Base-by-base conservation (phyloP, 2,329 filamentous ascomycete genomes). In the Trichoderma citrinoviride region DNA sequence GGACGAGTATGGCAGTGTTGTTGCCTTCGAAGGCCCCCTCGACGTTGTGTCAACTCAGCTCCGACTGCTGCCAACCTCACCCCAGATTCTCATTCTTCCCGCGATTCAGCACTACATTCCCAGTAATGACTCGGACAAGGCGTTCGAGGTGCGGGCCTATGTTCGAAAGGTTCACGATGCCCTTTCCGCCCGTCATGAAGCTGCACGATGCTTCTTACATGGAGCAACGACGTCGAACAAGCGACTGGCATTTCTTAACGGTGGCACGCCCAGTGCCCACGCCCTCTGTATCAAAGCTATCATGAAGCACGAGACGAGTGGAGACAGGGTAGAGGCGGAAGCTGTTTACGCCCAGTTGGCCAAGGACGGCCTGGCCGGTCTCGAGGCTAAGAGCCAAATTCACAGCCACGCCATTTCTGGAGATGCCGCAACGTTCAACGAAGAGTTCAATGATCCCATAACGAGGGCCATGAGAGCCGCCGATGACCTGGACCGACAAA, bases 221-320 rank as follows among this genome's bases (percentile, higher is more conserved):
- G 76, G 76, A 10, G 80, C 82, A 7, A 79, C 78, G 1, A 71
- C 77, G 10, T 73, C 75, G 58, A 79, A 80, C 65, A 86, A 82
- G 68, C 81, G 82, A 64, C 73, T 89, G 5, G 86, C 87, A 7
- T 87, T 89, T 68, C 77, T 87, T 73, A 82, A 86, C 60, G 87
- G 86, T 3, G 85, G 87, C 10, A 84, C 83, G 3, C 78, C 82
- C 10, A 78, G 81, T 63, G 85, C 85, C 1, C 81, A 83, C 61
- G 75, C 81, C 6, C 76, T 81, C 25, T 89, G 86, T 69, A 80
- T 89, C 63, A 75, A 77, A 41, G 77, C 78, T 33, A 86, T 89
- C 57, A 82, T 82, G 72, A 74, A 83, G 58, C 77, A 85, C 65
- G 74, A 83, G 62, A 84, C 83, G 1, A 71, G 78, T 44, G 85